These are phyloP conservation scores for Sugiyamaella pinicola DNA, from an alignment of 1,139 yeast species.

Conservation along the genomic window DNA sequence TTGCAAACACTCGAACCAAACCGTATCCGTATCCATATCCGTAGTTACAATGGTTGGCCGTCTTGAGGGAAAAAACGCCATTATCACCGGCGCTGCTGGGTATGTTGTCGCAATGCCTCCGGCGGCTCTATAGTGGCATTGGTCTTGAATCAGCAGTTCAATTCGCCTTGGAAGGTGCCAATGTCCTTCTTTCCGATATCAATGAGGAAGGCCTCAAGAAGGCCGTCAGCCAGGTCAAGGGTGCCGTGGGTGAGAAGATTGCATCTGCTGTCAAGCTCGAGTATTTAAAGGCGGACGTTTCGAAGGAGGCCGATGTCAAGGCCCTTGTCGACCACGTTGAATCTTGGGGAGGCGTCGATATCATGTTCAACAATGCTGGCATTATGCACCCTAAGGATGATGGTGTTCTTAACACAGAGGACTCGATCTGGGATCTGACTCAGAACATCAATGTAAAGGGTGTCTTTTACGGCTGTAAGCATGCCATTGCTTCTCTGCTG, in stretches of 20 bases:
- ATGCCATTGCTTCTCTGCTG: slow-evolving; percentile 54
- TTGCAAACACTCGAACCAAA: neutral
- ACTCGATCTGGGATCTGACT: slow-evolving; percentile 53
- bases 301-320: slow-evolving; percentile 43
- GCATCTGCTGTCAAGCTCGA: slow-evolving; percentile 33
- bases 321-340: slow-evolving; percentile 43
- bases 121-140: slow-evolving; percentile 36
- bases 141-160: slow-evolving; percentile 46
- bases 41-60: slow-evolving; percentile 37
- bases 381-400: slow-evolving; percentile 74
- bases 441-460: slow-evolving; percentile 59
- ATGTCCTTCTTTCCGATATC: slow-evolving; percentile 66
- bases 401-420: slow-evolving; percentile 44
- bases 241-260: slow-evolving; percentile 29
- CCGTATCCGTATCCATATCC: neutral
- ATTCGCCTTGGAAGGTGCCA: slow-evolving; percentile 47
- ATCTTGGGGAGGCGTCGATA: slow-evolving; percentile 58
- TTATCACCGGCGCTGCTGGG: slow-evolving; percentile 67
- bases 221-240: slow-evolving; percentile 39
- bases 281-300: slow-evolving; percentile 39
- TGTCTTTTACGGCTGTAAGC: slow-evolving; percentile 60
- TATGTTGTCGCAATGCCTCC: slow-evolving; percentile 39
- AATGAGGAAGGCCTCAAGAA: slow-evolving; percentile 38
- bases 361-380: slow-evolving; percentile 74
- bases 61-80: slow-evolving; percentile 59